Evolutionary conservation across 306 rosid genomes (phyloP).

Genomic region (Malus sylvestris): DNA sequence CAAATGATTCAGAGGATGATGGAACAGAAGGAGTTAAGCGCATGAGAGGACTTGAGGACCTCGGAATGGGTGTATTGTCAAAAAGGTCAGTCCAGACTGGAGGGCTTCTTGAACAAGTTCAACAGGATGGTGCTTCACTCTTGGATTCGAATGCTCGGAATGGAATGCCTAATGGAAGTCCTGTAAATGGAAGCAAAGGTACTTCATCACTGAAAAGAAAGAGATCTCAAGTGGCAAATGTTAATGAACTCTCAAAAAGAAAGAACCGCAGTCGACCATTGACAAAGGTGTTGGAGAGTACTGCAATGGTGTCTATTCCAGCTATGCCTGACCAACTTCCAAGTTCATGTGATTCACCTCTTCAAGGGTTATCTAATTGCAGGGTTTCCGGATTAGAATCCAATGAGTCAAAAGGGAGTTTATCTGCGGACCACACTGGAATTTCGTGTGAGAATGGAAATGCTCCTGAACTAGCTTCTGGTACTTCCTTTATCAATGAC

Average conservation of each 20-base stretch:
- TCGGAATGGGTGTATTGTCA: slow-evolving; percentile 59
- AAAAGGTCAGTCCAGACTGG: slow-evolving; percentile 49
- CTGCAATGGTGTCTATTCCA: slow-evolving; percentile 77
- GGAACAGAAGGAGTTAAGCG: slow-evolving; percentile 90
- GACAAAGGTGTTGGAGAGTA: slow-evolving; percentile 86
- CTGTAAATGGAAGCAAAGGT: slow-evolving; percentile 47
- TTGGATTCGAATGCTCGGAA: slow-evolving; percentile 37
- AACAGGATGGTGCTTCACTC: slow-evolving; percentile 49
- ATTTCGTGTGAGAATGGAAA: slow-evolving; percentile 55
- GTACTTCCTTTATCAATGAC: slow-evolving; percentile 30
- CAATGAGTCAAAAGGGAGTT: slow-evolving; percentile 42
- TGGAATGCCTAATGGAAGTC: slow-evolving; percentile 48
- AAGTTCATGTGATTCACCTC: slow-evolving; percentile 45
- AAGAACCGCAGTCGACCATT: slow-evolving; percentile 67
- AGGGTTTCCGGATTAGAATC: slow-evolving; percentile 46
- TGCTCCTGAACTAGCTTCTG: slow-evolving; percentile 43
- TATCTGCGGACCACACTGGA: slow-evolving; percentile 33
- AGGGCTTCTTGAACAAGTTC: slow-evolving; percentile 48
- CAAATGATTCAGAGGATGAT: slow-evolving; percentile 96
- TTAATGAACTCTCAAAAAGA: slow-evolving; percentile 57
- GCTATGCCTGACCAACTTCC: slow-evolving; percentile 62
- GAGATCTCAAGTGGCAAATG: slow-evolving; percentile 69
- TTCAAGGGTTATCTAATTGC: slow-evolving; percentile 41
- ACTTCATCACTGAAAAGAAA: slow-evolving; percentile 55
- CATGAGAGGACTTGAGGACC: slow-evolving; percentile 92